Evolutionary conservation across 108 stramenopile genomes (phyloP).

Genomic region (Hondaea fermentalgiana): DNA sequence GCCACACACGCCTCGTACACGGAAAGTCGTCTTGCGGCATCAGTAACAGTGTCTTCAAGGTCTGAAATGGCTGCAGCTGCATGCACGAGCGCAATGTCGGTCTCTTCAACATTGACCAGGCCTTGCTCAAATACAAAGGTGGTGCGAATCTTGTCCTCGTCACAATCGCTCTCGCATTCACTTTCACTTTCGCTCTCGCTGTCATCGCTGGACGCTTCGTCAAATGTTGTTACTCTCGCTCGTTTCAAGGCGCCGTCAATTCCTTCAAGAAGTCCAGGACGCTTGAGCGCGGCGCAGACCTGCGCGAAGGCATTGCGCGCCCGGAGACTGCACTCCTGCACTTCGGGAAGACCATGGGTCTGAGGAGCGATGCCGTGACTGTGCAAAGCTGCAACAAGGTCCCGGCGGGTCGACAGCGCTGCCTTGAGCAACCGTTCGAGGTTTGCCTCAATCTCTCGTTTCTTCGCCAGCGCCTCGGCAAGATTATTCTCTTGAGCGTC

Average conservation of each 20-base stretch:
- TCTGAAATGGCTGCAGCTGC: not conserved
- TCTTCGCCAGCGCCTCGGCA: not conserved
- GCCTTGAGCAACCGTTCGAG: not conserved
- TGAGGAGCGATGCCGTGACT: too few relatives aligned
- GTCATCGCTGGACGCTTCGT: not conserved
- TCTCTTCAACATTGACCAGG: not conserved
- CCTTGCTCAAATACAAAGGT: too few relatives aligned
- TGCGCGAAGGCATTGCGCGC: too few relatives aligned
- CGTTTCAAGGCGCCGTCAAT: too few relatives aligned
- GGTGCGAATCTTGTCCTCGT: not conserved
- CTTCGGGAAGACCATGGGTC: too few relatives aligned
- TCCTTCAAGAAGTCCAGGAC: too few relatives aligned
- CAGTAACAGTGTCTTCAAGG: not conserved
- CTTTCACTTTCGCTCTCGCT: not conserved
- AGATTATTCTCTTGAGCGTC: not conserved
- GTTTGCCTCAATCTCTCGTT: not conserved
- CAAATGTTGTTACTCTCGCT: too few relatives aligned
- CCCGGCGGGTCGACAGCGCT: too few relatives aligned
- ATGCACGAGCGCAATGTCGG: not conserved
- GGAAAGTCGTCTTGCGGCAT: not conserved
- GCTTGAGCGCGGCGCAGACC: too few relatives aligned
- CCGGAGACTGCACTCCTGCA: too few relatives aligned
- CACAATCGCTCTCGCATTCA: too few relatives aligned
- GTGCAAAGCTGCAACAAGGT: too few relatives aligned
- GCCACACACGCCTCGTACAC: not conserved